Percentiles rank a stretch among this genome's conserved stretches.
Conservation (phyloP, 1,284 basidiomycete genomes). For the Spongiforma sp. region DNA sequence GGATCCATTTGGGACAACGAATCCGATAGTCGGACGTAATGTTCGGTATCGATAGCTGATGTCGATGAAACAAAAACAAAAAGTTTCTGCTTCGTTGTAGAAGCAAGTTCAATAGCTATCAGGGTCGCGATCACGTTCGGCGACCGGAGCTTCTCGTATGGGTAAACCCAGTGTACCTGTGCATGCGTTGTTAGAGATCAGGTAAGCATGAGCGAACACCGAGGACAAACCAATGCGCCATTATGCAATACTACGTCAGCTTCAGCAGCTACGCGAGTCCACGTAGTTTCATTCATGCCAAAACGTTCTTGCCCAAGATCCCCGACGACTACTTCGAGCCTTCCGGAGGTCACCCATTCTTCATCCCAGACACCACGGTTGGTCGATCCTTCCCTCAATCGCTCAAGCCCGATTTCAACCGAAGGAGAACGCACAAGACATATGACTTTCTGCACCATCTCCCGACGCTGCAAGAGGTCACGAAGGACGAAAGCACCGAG, state of each 20-base stretch:
- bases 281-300: slow-evolving; percentile 72
- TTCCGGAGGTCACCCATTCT: slow-evolving; percentile 73
- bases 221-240: slow-evolving; percentile 82
- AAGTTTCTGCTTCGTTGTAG: slow-evolving; percentile 76
- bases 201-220: neutral
- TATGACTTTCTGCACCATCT: slow-evolving; percentile 84
- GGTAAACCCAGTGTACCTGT: slow-evolving; percentile 99
- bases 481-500: slow-evolving; percentile 92
- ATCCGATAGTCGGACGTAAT: slow-evolving; percentile 91
- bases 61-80: slow-evolving; percentile 96
- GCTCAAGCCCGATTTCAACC: slow-evolving; percentile 65
- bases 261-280: slow-evolving; percentile 75
- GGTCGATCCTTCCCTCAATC: slow-evolving; percentile 79
- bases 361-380: slow-evolving; percentile 95
- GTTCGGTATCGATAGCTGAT: slow-evolving; percentile 89
- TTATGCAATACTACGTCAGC: slow-evolving; percentile 94
- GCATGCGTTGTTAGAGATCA: neutral
- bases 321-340: slow-evolving; percentile 87
- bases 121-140: slow-evolving; percentile 94
- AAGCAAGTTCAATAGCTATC: slow-evolving; percentile 83
- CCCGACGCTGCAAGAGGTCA: slow-evolving; percentile 73
- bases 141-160: slow-evolving; percentile 91
- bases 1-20: slow-evolving; percentile 54
- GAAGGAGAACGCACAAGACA: slow-evolving; percentile 87
- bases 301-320: slow-evolving; percentile 84